Percentiles rank a stretch among this genome's conserved stretches.
These are phyloP conservation scores for Letharia lupina DNA, from an alignment of 495 filamentous ascomycete genomes.

Conservation along the genomic window DNA sequence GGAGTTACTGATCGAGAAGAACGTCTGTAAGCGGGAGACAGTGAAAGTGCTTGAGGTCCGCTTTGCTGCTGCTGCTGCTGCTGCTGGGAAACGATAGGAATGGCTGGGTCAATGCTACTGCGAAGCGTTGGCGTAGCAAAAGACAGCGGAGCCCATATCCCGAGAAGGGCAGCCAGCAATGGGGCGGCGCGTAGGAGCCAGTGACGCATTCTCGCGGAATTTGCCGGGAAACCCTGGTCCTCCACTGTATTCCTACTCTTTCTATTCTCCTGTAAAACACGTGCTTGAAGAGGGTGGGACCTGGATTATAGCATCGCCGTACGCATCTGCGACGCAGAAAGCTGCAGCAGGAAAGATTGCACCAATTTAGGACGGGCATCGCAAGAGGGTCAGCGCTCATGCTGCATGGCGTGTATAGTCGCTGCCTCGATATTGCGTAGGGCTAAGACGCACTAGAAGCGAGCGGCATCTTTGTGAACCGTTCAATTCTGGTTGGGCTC, in stretches of 20 bases:
- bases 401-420: not conserved
- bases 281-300: not conserved
- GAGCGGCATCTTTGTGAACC: not conserved
- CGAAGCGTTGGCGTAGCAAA: not conserved
- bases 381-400: constrained; percentile 1
- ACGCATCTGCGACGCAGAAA: not conserved
- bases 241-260: not conserved
- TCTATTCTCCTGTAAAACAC: not conserved
- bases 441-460: not conserved
- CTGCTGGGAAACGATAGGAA: not conserved
- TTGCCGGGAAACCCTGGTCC: not conserved
- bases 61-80: not conserved
- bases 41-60: not conserved
- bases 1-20: not conserved
- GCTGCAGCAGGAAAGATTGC: not conserved
- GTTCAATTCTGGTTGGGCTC: not conserved
- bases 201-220: not conserved
- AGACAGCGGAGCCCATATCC: not conserved
- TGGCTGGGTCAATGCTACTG: not conserved
- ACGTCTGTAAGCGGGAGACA: not conserved
- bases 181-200: not conserved
- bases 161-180: not conserved
- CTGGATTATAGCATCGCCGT: not conserved
- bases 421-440: not conserved
- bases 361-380: not conserved